Percentiles rank a stretch among this genome's conserved stretches.
These are phyloP conservation scores for Nidularia pulvinata DNA, from an alignment of 768 basidiomycete species.

Conservation along the genomic window DNA sequence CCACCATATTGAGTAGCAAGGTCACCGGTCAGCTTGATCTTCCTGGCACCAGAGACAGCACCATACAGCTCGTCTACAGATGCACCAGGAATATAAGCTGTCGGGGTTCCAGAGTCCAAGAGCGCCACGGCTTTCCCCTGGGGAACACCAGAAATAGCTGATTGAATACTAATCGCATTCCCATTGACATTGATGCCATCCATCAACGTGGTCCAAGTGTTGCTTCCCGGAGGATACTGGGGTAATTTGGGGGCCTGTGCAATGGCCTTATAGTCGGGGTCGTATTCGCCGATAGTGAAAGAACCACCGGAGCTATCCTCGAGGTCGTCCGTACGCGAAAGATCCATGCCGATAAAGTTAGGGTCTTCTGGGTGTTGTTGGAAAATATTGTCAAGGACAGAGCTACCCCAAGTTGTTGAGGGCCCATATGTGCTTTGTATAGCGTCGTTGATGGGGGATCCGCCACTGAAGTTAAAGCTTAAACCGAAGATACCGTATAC, in stretches of 20 bases:
- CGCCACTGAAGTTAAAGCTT: slow-evolving; percentile 23
- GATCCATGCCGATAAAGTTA: too few species aligned
- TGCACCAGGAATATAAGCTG: slow-evolving; percentile 25
- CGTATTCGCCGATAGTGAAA: too few species aligned
- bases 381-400: too few species aligned
- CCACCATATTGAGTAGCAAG: slow-evolving; percentile 20
- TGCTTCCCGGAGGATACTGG: slow-evolving; percentile 8
- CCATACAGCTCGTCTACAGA: slow-evolving; percentile 18
- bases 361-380: too few species aligned
- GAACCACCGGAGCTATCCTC: too few species aligned
- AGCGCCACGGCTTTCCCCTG: slow-evolving; percentile 27
- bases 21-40: slow-evolving; percentile 9
- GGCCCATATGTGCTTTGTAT: slow-evolving; percentile 14
- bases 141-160: slow-evolving; percentile 23
- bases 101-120: slow-evolving; percentile 43
- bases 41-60: slow-evolving; percentile 34
- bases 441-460: slow-evolving; percentile 23
- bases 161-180: slow-evolving; percentile 16
- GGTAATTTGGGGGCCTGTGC: too few species aligned
- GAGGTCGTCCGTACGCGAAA: too few species aligned
- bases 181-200: slow-evolving; percentile 33
- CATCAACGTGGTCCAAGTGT: slow-evolving; percentile 41
- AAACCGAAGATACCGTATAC: slow-evolving; percentile 32
- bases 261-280: too few species aligned
- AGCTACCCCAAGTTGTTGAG: neutral